These are phyloP conservation scores for Alternaria sp. DNA, from an alignment of 2,329 filamentous ascomycete species.

Conservation along the genomic window DNA sequence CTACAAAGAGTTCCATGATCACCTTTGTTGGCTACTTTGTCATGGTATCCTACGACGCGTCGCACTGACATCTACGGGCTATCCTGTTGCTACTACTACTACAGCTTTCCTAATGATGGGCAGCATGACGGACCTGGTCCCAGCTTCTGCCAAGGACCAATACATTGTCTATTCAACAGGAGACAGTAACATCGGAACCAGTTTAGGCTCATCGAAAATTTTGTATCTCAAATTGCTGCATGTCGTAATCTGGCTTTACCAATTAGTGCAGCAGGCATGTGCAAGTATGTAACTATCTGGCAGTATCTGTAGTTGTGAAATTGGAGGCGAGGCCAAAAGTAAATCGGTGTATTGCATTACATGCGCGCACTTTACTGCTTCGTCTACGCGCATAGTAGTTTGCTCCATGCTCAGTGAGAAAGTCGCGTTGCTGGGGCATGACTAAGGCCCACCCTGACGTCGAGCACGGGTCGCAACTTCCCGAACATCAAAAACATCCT, in stretches of 20 bases:
- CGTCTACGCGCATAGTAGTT: not conserved
- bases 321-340: not conserved
- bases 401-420: not conserved
- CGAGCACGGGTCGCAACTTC: conserved; percentile 21
- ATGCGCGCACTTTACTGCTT: not conserved
- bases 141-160: not conserved
- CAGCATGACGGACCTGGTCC: not conserved
- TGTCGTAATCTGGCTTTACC: not conserved
- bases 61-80: not conserved
- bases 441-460: conserved; percentile 20
- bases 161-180: not conserved
- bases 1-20: not conserved
- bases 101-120: not conserved
- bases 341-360: not conserved
- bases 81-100: not conserved
- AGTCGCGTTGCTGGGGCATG: conserved; percentile 18
- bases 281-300: not conserved
- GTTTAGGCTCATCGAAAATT: not conserved
- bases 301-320: not conserved
- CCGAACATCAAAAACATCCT: conserved; percentile 22
- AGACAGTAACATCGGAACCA: not conserved
- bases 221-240: conserved; percentile 2
- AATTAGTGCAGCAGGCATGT: not conserved
- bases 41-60: not conserved
- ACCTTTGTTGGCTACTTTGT: not conserved